Conservation (phyloP, 139 green algal genomes). For the Coelastrella sp. region DNA sequence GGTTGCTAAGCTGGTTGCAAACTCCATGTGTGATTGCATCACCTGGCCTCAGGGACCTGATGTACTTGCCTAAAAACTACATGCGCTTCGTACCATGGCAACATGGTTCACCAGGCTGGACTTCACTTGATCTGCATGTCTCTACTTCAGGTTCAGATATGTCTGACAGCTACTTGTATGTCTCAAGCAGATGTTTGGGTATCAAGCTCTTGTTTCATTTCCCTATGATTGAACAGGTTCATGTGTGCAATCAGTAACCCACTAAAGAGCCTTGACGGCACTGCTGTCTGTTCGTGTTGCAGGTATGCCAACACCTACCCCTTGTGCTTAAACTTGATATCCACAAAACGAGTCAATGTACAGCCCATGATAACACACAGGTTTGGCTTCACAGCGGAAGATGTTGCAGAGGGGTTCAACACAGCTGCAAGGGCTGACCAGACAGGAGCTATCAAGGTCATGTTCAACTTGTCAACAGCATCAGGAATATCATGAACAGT, state of each 20-base stretch:
- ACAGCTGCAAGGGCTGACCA: constrained; percentile 20
- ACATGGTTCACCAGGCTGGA: no score
- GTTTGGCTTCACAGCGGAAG: background rate
- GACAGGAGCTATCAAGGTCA: constrained; percentile 41
- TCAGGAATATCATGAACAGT: no score
- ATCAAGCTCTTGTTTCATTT: no score
- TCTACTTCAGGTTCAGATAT: no score
- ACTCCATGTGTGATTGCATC: no score
- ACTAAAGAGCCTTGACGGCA: background rate
- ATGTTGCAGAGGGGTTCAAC: constrained; percentile 27
- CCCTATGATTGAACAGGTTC: background rate
- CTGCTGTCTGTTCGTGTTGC: background rate
- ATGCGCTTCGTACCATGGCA: no score
- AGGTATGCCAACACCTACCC: constrained; percentile 46
- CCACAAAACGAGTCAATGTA: constrained; percentile 6
- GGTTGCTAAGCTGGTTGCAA: no score
- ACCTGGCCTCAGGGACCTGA: no score
- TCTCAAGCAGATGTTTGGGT: no score
- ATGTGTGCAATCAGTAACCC: background rate
- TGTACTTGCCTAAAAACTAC: no score
- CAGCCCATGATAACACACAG: constrained; percentile 38
- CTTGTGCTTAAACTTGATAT: constrained; percentile 11
- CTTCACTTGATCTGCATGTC: no score
- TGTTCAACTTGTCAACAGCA: constrained; percentile 26
- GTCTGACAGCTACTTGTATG: no score